Conservation (phyloP, 2,329 filamentous ascomycete species). For the Epichloe bromicola region DNA sequence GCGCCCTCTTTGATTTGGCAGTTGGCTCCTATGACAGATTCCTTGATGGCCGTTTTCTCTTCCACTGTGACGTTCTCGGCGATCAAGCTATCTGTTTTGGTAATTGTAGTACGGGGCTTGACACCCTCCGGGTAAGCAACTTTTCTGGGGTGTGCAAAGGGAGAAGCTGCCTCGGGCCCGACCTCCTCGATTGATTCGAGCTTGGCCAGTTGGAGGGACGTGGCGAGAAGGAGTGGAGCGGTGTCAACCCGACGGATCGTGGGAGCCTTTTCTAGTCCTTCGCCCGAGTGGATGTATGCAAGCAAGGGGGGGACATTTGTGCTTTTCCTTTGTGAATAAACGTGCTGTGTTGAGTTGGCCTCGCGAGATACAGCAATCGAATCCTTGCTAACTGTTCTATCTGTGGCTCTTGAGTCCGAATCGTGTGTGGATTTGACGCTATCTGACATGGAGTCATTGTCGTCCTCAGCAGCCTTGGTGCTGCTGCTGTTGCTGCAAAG, state of each 20-base stretch:
- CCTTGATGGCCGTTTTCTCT: conserved; percentile 84
- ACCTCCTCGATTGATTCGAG: conserved; percentile 57
- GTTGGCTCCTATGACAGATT: conserved; percentile 75
- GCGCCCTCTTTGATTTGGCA: conserved; percentile 80
- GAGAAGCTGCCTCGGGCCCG: conserved; percentile 44
- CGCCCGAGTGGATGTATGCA: conserved; percentile 64
- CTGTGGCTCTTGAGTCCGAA: conserved; percentile 10
- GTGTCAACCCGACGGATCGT: conserved; percentile 84
- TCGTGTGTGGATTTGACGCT: conserved; percentile 16
- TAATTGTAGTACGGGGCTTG: conserved; percentile 69
- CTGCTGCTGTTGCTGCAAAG: conserved; percentile 34
- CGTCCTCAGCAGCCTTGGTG: conserved; percentile 23
- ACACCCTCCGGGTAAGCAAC: conserved; percentile 74
- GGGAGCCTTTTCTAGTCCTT: conserved; percentile 32
- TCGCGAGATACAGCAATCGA: background rate
- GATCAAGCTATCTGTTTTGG: conserved; percentile 67
- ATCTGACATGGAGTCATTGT: conserved; percentile 20
- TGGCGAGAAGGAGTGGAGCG: conserved; percentile 63
- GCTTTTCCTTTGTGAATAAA: background rate
- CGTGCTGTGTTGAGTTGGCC: background rate
- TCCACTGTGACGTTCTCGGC: conserved; percentile 83
- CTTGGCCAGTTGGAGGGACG: conserved; percentile 79
- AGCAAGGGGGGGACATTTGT: conserved; percentile 54
- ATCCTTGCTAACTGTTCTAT: background rate
- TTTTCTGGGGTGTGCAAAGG: conserved; percentile 68